Evolutionary conservation across 164 flowering plant genomes (phyloP).

Genomic region (Macadamia integrifolia): DNA sequence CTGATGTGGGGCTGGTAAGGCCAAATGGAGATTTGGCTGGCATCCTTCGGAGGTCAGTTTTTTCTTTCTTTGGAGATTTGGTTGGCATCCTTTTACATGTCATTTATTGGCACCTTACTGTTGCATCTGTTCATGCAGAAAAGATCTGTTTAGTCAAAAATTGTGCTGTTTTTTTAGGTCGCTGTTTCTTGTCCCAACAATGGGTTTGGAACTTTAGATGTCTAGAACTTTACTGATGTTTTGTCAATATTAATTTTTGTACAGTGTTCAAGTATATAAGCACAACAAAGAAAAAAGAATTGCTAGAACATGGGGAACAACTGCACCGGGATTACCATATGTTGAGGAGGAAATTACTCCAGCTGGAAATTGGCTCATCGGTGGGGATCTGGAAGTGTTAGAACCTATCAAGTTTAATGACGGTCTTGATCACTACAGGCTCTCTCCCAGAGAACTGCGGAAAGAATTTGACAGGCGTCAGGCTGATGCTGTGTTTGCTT

Average conservation of each 20-base stretch:
- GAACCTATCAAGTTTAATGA: background rate
- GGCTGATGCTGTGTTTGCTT: background rate
- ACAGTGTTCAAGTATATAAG: background rate
- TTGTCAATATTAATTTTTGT: no score
- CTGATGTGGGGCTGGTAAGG: constrained; percentile 52
- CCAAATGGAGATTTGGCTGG: constrained; percentile 58
- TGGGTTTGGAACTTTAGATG: no score
- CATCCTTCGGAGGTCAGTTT: constrained; percentile 54
- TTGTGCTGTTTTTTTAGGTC: no score
- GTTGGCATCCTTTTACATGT: no score
- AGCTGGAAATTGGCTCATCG: background rate
- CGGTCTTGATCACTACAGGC: background rate
- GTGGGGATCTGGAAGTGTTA: background rate
- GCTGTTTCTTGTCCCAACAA: no score
- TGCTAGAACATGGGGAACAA: background rate
- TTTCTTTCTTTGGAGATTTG: no score
- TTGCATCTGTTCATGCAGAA: no score
- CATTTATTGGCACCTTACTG: no score
- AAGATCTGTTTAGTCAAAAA: no score
- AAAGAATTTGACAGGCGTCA: background rate
- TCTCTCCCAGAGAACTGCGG: background rate
- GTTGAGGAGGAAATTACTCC: background rate
- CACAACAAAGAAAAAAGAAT: background rate
- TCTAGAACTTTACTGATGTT: no score
- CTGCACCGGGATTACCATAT: background rate